Evolutionary conservation across 306 rosid species (phyloP).

Genomic region (Sicyos baderoa): DNA sequence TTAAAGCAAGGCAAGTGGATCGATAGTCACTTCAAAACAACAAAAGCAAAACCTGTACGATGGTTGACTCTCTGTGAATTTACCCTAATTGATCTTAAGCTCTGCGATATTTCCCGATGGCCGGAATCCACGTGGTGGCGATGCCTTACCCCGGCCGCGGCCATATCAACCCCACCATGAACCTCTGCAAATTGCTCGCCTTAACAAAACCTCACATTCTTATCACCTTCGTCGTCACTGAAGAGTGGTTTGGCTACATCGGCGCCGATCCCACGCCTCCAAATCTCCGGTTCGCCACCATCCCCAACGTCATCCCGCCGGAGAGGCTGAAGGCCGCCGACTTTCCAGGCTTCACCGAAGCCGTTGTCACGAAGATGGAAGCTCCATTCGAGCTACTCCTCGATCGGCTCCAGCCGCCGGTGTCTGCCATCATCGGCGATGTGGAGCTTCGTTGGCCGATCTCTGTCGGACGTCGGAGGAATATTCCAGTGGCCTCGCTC

Average conservation of each 20-base stretch:
- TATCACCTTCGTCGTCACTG: conserved; percentile 46
- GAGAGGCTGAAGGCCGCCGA: conserved; percentile 31
- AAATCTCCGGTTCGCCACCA: conserved; percentile 26
- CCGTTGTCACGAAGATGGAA: conserved; percentile 41
- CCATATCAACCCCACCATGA: conserved; percentile 56
- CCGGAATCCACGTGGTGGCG: conserved; percentile 32
- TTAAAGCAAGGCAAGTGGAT: no score
- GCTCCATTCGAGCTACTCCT: conserved; percentile 39
- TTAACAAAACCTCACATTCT: conserved; percentile 22
- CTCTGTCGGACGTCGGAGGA: conserved; percentile 28
- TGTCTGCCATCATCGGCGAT: conserved; percentile 30
- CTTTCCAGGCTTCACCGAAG: conserved; percentile 37
- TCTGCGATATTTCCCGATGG: neutral
- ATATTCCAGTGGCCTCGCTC: conserved; percentile 37
- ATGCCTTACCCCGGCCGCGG: conserved; percentile 42
- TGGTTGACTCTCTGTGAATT: no score
- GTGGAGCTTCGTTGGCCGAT: conserved; percentile 31
- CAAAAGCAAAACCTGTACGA: no score
- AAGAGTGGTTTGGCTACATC: conserved; percentile 40
- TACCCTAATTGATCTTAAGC: neutral
- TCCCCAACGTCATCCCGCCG: conserved; percentile 44
- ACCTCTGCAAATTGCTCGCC: conserved; percentile 33
- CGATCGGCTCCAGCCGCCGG: conserved; percentile 29
- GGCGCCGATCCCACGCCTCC: conserved; percentile 27
- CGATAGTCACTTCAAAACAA: no score